These are phyloP conservation scores for Aureoboletus auriporus DNA, from an alignment of 768 basidiomycete species.

Conservation along the genomic window DNA sequence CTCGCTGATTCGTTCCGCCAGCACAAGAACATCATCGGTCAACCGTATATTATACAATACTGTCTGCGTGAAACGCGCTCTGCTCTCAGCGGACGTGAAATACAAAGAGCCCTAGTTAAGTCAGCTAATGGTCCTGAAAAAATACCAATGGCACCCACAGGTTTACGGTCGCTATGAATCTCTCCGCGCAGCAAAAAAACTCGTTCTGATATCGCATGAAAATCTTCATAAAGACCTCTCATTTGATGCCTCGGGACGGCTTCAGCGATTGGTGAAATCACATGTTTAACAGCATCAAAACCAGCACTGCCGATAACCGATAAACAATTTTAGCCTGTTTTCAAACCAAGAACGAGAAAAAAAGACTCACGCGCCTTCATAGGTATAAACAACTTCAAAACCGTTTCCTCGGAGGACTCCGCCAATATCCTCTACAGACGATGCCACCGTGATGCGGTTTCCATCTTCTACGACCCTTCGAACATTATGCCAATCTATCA, in stretches of 20 bases:
- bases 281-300: slow-evolving; percentile 36
- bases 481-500: slow-evolving; percentile 25
- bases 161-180: slow-evolving; percentile 35
- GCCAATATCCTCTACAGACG: slow-evolving; percentile 28
- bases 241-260: slow-evolving; percentile 31
- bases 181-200: slow-evolving; percentile 40
- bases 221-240: slow-evolving; percentile 39
- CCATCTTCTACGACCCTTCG: slow-evolving; percentile 19
- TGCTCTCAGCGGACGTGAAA: slow-evolving; percentile 31
- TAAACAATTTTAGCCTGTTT: not conserved
- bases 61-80: slow-evolving; percentile 24
- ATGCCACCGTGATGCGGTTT: slow-evolving; percentile 14
- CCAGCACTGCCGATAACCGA: slow-evolving; percentile 30
- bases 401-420: slow-evolving; percentile 34
- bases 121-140: not conserved
- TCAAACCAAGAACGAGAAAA: not conserved
- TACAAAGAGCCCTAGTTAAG: slow-evolving; percentile 27
- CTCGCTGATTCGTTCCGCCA: slow-evolving; percentile 29
- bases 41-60: slow-evolving; percentile 31
- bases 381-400: slow-evolving; percentile 40
- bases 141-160: slow-evolving; percentile 21
- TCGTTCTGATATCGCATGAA: slow-evolving; percentile 25
- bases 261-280: slow-evolving; percentile 31
- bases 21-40: slow-evolving; percentile 20
- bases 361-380: slow-evolving; percentile 35